Percentiles rank a stretch among this genome's conserved stretches.
These are phyloP conservation scores for Pleurotus sapidus DNA, from an alignment of 768 basidiomycete genomes.

Conservation along the genomic window DNA sequence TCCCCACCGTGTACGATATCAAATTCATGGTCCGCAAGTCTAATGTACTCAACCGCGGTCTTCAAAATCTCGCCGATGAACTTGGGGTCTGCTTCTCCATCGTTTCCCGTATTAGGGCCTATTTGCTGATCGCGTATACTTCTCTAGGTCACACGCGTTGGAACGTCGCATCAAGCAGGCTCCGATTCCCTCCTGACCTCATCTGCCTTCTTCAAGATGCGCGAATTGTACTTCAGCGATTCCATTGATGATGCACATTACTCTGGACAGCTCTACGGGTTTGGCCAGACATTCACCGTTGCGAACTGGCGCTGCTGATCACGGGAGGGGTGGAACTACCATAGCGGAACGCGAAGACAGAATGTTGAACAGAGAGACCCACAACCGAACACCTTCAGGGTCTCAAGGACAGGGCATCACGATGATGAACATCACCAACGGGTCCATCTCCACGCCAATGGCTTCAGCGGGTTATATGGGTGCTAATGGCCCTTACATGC, in stretches of 20 bases:
- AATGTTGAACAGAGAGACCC: constrained; percentile 44
- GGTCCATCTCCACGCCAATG: constrained; percentile 39
- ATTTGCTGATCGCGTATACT: neutral
- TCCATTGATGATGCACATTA: constrained; percentile 81
- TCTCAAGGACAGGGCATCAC: constrained; percentile 30
- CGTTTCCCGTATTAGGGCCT: neutral
- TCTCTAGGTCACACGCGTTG: constrained; percentile 82
- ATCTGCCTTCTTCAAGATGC: constrained; percentile 95
- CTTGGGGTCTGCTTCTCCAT: constrained; percentile 65
- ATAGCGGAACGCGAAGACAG: constrained; percentile 81
- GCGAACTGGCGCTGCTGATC: constrained; percentile 67
- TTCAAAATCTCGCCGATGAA: constrained; percentile 96
- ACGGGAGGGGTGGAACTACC: constrained; percentile 70
- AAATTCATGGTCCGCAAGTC: constrained; percentile 92
- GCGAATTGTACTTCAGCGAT: constrained; percentile 88
- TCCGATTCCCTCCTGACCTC: constrained; percentile 96
- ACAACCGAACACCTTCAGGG: constrained; percentile 56
- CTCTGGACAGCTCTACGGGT: constrained; percentile 80
- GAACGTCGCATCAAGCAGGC: constrained; percentile 81
- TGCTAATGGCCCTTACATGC: constrained; percentile 61
- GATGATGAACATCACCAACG: constrained; percentile 37
- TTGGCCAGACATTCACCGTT: constrained; percentile 74
- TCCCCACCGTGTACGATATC: constrained; percentile 96
- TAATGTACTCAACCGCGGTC: constrained; percentile 81
- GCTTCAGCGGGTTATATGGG: constrained; percentile 56